phyloP scores from a whole-genome alignment of 2,329 filamentous ascomycete genomes.

The Epichloe typhina region DNA sequence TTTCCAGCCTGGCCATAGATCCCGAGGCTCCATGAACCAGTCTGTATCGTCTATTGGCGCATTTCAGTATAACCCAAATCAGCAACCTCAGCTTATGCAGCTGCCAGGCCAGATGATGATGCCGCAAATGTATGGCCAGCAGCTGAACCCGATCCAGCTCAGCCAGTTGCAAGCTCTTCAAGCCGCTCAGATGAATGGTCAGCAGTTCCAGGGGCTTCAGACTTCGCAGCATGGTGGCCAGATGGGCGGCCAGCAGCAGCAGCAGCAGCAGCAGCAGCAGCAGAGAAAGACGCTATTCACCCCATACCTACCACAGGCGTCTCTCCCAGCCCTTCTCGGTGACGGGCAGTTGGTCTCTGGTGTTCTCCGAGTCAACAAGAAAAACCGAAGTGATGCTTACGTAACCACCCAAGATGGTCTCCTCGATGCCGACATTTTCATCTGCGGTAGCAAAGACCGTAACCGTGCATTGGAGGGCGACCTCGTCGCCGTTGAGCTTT shows the following conservation, averaged over 20 bases:
- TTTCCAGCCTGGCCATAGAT: conserved; percentile 88
- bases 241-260: conserved; percentile 47
- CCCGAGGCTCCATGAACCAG: conserved; percentile 72
- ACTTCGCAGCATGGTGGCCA: conserved; percentile 61
- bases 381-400: conserved; percentile 97
- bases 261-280: conserved; percentile 42
- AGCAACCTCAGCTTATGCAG: conserved; percentile 70
- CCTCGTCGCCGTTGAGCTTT: conserved; percentile 84
- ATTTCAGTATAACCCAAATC: conserved; percentile 72
- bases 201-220: conserved; percentile 55
- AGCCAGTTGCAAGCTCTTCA: conserved; percentile 87
- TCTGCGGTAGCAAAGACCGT: conserved; percentile 96
- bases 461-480: conserved; percentile 95
- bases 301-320: conserved; percentile 90
- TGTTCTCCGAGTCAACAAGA: conserved; percentile 97
- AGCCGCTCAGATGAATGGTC: conserved; percentile 69
- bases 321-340: conserved; percentile 74
- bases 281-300: conserved; percentile 98
- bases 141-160: conserved; percentile 76
- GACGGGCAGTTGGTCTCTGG: conserved; percentile 93
- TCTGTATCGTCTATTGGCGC: conserved; percentile 72
- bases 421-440: conserved; percentile 96
- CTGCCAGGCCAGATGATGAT: conserved; percentile 78
- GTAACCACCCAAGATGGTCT: conserved; percentile 80
- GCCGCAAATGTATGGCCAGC: conserved; percentile 76